Evolutionary conservation across 331 rosid species (phyloP).

Genomic region (Malus hybrid): DNA sequence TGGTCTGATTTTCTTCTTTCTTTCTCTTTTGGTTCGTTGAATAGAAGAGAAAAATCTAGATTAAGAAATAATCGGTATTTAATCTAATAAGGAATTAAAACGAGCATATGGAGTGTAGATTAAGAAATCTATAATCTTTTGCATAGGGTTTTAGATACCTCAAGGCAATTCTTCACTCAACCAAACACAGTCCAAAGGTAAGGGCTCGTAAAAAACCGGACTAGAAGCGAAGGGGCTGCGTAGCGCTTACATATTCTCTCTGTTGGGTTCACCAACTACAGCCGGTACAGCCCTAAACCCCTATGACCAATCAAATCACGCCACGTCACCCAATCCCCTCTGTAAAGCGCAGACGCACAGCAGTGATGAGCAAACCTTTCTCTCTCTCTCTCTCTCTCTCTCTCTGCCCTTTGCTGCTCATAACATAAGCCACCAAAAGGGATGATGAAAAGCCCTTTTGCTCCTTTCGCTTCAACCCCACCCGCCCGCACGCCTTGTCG

Average conservation of each 20-base stretch:
- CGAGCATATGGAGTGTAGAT: too few relatives aligned
- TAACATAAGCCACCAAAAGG: not conserved
- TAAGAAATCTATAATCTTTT: too few relatives aligned
- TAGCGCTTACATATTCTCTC: not conserved
- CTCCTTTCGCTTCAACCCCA: not conserved
- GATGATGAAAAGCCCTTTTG: constrained; percentile 8
- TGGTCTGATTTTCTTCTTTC: too few relatives aligned
- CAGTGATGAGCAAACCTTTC: not conserved
- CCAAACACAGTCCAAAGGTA: not conserved
- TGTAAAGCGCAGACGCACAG: constrained; percentile 29
- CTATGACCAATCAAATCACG: constrained; percentile 10
- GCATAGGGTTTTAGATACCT: not conserved
- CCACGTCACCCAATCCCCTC: constrained; percentile 25
- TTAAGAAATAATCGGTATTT: too few relatives aligned
- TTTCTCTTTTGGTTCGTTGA: too few relatives aligned
- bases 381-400: too few relatives aligned
- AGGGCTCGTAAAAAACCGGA: not conserved
- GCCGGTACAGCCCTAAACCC: not conserved
- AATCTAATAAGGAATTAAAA: too few relatives aligned
- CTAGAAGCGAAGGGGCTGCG: too few relatives aligned
- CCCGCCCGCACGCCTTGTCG: constrained; percentile 18
- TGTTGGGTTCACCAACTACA: too few relatives aligned
- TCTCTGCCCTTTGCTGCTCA: not conserved
- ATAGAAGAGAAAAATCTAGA: too few relatives aligned
- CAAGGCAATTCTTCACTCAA: not conserved